Evolutionary conservation across 164 flowering plant genomes (phyloP), one percentile per base, ranked within the genome.

Genomic region (Berberis vulgaris): DNA sequence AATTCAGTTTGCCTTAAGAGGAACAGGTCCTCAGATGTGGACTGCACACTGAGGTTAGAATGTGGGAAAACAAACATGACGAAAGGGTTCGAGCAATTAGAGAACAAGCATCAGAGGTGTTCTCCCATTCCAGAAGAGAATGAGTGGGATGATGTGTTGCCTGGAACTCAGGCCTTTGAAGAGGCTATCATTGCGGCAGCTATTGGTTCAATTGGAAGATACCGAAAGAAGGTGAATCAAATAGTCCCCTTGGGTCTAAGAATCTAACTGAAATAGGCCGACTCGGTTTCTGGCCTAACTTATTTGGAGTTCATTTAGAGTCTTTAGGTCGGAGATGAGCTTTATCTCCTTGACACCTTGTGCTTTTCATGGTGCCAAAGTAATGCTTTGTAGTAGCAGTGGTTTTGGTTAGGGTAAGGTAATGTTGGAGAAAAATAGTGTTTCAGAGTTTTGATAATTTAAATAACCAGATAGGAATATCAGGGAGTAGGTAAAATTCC

Each of bases 321-420:
- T 43, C 40, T n/a, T n/a, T n/a, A 71, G 77, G 68, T 68, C 61
- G 96, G 96, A 89, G 96, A 92, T 84, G 78, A 76, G 76, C 96
- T 89, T 92, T 84, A 82, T 92, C 98, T 89, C 96, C 96, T 77
- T n/a, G n/a, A n/a, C n/a, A n/a, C n/a, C n/a, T n/a, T n/a, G n/a
- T n/a, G n/a, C n/a, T n/a, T n/a, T n/a, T n/a, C n/a, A n/a, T n/a
- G n/a, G n/a, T n/a, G n/a, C n/a, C n/a, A n/a, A n/a, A n/a, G n/a
- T n/a, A n/a, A n/a, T n/a, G n/a, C n/a, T n/a, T n/a, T n/a, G n/a
- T n/a, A n/a, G n/a, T n/a, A n/a, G n/a, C n/a, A n/a, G n/a, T n/a
- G n/a, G n/a, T n/a, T n/a, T n/a, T n/a, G n/a, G n/a, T n/a, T n/a
- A n/a, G n/a, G n/a, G n/a, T n/a, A n/a, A n/a, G n/a, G n/a, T n/a